Percentiles rank a stretch among this genome's conserved stretches.
These are phyloP conservation scores for Tripterygium wilfordii DNA, from an alignment of 177 flowering plant species.

Conservation along the genomic window DNA sequence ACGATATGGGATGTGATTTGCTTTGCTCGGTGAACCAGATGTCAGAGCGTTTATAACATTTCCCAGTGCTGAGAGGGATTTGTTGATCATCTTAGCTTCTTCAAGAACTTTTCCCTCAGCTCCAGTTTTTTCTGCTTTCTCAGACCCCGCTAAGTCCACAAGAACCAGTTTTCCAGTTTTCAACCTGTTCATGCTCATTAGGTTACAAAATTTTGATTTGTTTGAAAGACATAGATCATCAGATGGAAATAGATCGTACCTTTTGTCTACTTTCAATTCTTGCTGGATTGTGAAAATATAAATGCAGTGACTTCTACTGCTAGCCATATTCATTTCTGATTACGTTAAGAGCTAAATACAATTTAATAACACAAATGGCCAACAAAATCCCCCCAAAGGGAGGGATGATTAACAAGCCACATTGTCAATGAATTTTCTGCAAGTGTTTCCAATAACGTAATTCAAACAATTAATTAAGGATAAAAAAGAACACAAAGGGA, in stretches of 20 bases:
- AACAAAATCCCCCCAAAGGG: not conserved
- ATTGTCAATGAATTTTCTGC: too few species aligned
- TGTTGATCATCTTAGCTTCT: constrained; percentile 93
- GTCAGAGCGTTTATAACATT: constrained; percentile 83
- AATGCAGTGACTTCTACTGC: constrained; percentile 85
- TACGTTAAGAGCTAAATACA: constrained; percentile 14
- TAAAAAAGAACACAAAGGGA: constrained; percentile 24
- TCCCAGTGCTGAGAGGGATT: constrained; percentile 80
- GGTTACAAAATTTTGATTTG: too few species aligned
- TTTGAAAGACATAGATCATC: too few species aligned
- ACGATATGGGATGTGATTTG: constrained; percentile 72
- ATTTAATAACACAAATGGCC: not conserved
- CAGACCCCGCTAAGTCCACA: constrained; percentile 93
- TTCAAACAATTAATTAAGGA: not conserved
- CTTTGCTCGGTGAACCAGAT: constrained; percentile 41
- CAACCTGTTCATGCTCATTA: constrained; percentile 39
- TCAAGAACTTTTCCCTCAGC: constrained; percentile 91
- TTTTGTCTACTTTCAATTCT: constrained; percentile 39
- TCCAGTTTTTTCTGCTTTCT: constrained; percentile 83
- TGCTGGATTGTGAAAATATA: constrained; percentile 60
- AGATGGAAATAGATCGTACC: constrained; percentile 41
- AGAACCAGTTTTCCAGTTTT: constrained; percentile 67
- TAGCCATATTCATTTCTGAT: constrained; percentile 83
- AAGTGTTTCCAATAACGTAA: not conserved
- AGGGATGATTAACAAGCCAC: not conserved